phyloP scores from a whole-genome alignment of 805 yeast genomes.

The Kodamaea hsintzibuensis region DNA sequence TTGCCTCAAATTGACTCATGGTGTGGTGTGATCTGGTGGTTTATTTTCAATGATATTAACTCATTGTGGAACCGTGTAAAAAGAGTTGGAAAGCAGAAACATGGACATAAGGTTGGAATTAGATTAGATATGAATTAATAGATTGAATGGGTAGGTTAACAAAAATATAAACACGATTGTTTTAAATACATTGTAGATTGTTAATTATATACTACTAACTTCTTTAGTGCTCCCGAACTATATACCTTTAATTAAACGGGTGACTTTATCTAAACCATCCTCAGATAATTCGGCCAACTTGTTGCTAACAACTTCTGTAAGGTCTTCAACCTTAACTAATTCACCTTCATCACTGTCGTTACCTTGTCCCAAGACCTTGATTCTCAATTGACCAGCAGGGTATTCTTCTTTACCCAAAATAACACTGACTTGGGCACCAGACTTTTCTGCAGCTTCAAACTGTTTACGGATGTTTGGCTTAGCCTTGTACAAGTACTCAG shows the following conservation, averaged over 20 bases:
- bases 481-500: slow-evolving; percentile 89
- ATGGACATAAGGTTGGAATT: slow-evolving; percentile 28
- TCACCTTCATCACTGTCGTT: slow-evolving; percentile 85
- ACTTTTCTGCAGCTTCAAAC: slow-evolving; percentile 95
- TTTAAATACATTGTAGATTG: neutral
- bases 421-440: slow-evolving; percentile 88
- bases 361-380: slow-evolving; percentile 87
- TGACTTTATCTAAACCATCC: slow-evolving; percentile 63
- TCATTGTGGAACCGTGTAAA: slow-evolving; percentile 81
- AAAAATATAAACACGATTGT: neutral
- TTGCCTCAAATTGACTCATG: slow-evolving; percentile 78
- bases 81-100: slow-evolving; percentile 47
- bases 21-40: slow-evolving; percentile 74
- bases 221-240: slow-evolving; percentile 18
- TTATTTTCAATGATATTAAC: slow-evolving; percentile 66
- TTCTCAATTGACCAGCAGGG: slow-evolving; percentile 76
- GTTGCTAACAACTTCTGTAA: slow-evolving; percentile 49
- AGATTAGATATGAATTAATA: slow-evolving; percentile 11
- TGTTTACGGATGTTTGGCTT: slow-evolving; percentile 96
- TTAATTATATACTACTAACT: neutral
- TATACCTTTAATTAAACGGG: slow-evolving; percentile 60
- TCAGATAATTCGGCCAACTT: slow-evolving; percentile 39
- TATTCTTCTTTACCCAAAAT: slow-evolving; percentile 95
- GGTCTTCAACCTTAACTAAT: slow-evolving; percentile 59
- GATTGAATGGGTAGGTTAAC: neutral